Percentiles rank a stretch among this genome's conserved stretches.
Conservation (phyloP, 768 basidiomycete genomes). For the Boletus huronensis region DNA sequence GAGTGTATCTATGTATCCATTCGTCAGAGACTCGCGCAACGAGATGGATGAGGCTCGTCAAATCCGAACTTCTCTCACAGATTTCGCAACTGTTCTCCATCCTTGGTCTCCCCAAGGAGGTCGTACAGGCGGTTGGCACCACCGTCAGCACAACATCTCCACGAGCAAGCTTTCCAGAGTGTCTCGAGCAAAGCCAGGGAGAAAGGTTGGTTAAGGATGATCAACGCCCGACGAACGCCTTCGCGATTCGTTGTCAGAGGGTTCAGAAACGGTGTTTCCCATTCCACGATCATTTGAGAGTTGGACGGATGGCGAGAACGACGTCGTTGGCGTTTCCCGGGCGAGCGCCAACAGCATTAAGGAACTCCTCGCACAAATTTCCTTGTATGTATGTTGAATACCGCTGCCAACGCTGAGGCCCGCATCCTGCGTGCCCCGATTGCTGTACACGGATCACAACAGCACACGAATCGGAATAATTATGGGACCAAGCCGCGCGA, state of each 20-base stretch:
- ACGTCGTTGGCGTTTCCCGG: background rate
- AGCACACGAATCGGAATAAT: background rate
- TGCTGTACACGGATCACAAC: constrained; percentile 1
- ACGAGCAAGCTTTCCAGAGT: constrained; percentile 52
- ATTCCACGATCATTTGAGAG: constrained; percentile 11
- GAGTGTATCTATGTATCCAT: constrained; percentile 53
- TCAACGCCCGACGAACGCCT: constrained; percentile 47
- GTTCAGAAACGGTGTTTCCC: constrained; percentile 25
- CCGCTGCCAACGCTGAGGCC: background rate
- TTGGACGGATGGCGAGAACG: background rate
- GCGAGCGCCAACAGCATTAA: background rate
- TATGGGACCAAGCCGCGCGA: constrained; percentile 26
- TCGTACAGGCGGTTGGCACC: constrained; percentile 86
- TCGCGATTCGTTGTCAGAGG: constrained; percentile 8
- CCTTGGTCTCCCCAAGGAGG: constrained; percentile 20
- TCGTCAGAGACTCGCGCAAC: background rate
- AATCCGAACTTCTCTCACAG: constrained; percentile 9
- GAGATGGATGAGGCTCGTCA: background rate
- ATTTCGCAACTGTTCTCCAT: constrained; percentile 7
- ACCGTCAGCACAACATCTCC: constrained; percentile 79
- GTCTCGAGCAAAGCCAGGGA: constrained; percentile 54
- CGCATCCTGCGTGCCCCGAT: constrained; percentile 3
- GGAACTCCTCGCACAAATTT: constrained; percentile 3
- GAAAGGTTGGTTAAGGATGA: constrained; percentile 92
- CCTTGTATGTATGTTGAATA: constrained; percentile 18